A percentile compares a stretch with the other conserved stretches of the same genome.
These are phyloP conservation scores for Prunus kanzakura DNA, from an alignment of 306 rosid species.

Conservation along the genomic window DNA sequence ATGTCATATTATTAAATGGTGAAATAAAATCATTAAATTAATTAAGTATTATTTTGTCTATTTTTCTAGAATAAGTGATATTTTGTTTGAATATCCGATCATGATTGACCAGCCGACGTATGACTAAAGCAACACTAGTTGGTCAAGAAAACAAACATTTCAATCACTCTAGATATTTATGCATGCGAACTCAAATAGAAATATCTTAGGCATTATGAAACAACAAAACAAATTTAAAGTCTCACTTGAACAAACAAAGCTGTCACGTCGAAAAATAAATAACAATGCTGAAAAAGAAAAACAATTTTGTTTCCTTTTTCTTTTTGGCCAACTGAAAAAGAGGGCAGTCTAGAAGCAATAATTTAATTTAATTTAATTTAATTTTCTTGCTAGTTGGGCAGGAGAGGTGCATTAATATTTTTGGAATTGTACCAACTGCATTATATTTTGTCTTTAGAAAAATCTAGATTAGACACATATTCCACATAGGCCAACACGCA, in stretches of 20 bases:
- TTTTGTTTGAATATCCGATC: neutral
- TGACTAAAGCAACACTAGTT: neutral
- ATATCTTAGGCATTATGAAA: neutral
- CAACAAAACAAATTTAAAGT: neutral
- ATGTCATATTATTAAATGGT: no score
- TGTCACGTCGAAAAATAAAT: neutral
- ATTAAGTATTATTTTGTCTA: neutral
- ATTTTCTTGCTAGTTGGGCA: neutral
- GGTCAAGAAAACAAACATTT: neutral
- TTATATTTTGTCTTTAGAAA: neutral
- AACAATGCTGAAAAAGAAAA: neutral
- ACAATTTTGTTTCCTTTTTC: neutral
- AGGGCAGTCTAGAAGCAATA: neutral
- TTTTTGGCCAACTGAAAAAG: neutral
- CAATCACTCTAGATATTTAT: neutral
- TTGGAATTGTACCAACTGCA: neutral
- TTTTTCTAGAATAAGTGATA: neutral
- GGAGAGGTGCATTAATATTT: neutral
- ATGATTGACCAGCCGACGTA: neutral
- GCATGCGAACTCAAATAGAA: neutral
- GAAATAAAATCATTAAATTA: no score
- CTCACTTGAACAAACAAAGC: neutral
- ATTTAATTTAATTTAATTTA: neutral
- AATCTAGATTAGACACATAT: neutral
- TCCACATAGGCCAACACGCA: neutral